Evolutionary conservation across 441 rosid species (phyloP), one percentile per base, ranked within the genome.

Genomic region (Euphorbia corollata): DNA sequence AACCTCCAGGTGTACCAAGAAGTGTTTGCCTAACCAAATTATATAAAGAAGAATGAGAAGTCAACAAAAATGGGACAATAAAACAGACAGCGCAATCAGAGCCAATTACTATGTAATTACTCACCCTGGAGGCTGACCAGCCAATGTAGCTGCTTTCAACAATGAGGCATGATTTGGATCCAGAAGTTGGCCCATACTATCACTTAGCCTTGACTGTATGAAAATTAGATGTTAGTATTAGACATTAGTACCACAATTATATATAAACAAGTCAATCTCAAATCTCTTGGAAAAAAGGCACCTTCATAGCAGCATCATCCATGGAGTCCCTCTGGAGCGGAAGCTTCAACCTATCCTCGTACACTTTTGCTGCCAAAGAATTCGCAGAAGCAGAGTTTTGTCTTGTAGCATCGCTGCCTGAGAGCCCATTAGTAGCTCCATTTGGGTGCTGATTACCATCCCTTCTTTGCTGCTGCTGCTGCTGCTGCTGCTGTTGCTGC

Each of bases 61-160:
- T 57, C 59, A 3, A 45, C 48, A 1, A 47, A 63, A 34, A 7
- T 6, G n/a, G 3, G n/a, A 6, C 15, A 41, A 51, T 5, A 7
- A 36, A 4, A 1, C 39, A 57, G 10, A 56, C 19, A 11, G 9
- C 16, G 32, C 18, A 57, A 61, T 2, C 57, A 62, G 6, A 24
- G 32, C n/a, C 53, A 63, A 34, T 59, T 51, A 13, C 16, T 11
- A 36, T 11, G 66, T 63, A 63, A 61, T 71, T 80, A 64, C 72
- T 64, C 63, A 94, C 99, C 97, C 94, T 43, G 92, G 75, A 78
- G 93, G 78, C 75, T 87, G 97, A 77, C 97, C 86, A 15, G 88
- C 64, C 66, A 85, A 73, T 57, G 82, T 87, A 36, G 83, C 81
- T 70, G 96, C 80, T 73, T 87, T 91, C 86, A 89, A 70, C 74